A percentile compares a stretch with the other conserved stretches of the same genome.
phyloP scores from a whole-genome alignment of 2,329 filamentous ascomycete genomes.

The Colletotrichum sp. region DNA sequence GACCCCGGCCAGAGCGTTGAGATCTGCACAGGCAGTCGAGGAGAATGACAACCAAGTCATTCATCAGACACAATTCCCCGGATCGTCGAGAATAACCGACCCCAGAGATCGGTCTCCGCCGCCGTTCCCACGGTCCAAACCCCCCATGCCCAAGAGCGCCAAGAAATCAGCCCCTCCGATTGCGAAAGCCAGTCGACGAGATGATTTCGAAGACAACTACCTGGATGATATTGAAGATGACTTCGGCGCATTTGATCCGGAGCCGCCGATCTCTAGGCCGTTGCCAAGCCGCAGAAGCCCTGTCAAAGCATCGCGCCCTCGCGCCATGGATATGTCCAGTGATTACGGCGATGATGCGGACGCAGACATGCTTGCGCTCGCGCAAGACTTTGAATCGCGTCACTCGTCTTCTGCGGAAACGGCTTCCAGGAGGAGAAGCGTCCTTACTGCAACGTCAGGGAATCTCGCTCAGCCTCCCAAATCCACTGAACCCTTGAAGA shows the following conservation, averaged over 20 bases:
- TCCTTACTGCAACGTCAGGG: constrained; percentile 54
- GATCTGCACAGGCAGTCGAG: constrained; percentile 16
- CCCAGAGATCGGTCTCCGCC: constrained; percentile 15
- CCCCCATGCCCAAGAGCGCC: neutral
- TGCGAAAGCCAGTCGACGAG: neutral
- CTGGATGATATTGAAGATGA: constrained; percentile 29
- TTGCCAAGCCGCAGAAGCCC: constrained; percentile 1
- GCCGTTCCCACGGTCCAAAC: constrained; percentile 23
- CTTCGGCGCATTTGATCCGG: neutral
- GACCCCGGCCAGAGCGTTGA: neutral
- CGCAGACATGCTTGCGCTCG: constrained; percentile 56
- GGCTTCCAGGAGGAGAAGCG: constrained; percentile 34
- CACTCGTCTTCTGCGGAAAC: constrained; percentile 35
- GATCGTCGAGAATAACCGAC: constrained; percentile 15
- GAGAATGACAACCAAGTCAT: constrained; percentile 51
- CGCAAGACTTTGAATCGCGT: constrained; percentile 52
- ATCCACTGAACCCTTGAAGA: constrained; percentile 36
- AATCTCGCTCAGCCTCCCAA: constrained; percentile 41
- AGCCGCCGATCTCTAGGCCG: neutral
- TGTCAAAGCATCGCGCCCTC: constrained; percentile 16
- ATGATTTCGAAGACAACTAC: constrained; percentile 37
- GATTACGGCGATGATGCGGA: constrained; percentile 55
- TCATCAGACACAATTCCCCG: constrained; percentile 54
- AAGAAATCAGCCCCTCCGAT: neutral
- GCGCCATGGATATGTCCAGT: constrained; percentile 41